These are phyloP conservation scores for Funneliformis caledonium DNA, from an alignment of 371 early-diverging fungal species.

Conservation along the genomic window DNA sequence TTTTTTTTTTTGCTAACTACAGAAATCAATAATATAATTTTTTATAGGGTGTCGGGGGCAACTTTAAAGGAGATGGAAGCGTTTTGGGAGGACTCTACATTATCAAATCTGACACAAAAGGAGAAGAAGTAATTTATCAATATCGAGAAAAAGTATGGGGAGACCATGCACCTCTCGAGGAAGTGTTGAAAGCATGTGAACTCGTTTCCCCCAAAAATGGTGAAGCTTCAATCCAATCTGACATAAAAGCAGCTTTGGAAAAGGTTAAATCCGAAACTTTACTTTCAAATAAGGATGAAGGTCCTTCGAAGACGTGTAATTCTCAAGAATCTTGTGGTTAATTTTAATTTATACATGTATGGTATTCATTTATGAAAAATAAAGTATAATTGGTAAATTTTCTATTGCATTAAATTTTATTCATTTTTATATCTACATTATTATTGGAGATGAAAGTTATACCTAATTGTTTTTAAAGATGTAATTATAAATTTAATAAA, in stretches of 20 bases:
- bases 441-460: too few species aligned
- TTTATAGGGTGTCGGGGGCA: background rate
- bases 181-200: conserved; percentile 3
- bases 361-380: too few species aligned
- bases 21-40: background rate
- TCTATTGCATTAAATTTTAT: too few species aligned
- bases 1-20: background rate
- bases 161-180: conserved; percentile 10
- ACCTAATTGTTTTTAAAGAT: too few species aligned
- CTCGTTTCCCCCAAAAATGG: conserved; percentile 5
- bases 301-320: background rate
- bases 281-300: background rate
- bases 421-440: too few species aligned
- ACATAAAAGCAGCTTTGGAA: background rate
- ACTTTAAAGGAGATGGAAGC: conserved; percentile 19
- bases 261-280: background rate
- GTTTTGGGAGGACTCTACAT: conserved; percentile 13
- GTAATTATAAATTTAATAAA: too few species aligned
- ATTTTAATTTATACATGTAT: too few species aligned
- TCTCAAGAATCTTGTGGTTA: background rate
- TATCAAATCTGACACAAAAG: background rate
- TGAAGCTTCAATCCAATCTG: background rate
- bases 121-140: conserved; percentile 20
- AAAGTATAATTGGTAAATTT: too few species aligned
- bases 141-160: conserved; percentile 31